Conservation (phyloP, 768 basidiomycete species). For the Termitomyces sp. region DNA sequence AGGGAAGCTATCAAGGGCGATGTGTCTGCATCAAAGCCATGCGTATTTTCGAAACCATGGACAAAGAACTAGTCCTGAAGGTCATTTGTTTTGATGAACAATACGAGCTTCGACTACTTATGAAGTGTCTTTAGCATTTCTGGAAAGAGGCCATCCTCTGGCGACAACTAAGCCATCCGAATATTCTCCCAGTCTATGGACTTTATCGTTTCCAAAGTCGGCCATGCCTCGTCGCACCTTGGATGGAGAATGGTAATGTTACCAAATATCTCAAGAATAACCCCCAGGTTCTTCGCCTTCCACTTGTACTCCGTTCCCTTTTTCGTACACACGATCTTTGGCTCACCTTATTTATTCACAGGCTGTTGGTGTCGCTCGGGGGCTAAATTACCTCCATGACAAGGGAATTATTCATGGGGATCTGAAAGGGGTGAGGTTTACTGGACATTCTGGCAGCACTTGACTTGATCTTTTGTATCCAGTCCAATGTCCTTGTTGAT, state of each 20-base stretch:
- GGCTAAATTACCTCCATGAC: background rate
- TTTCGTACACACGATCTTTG: too few relatives aligned
- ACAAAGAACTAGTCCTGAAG: background rate
- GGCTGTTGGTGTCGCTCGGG: background rate
- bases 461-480: background rate
- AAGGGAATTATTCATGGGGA: background rate
- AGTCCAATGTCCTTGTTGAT: background rate
- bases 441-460: too few relatives aligned
- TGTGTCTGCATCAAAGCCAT: conserved; percentile 3
- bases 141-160: conserved; percentile 10
- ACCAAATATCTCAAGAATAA: background rate
- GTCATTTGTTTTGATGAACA: background rate
- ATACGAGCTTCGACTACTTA: background rate
- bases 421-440: background rate
- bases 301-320: background rate
- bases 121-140: background rate
- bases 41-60: background rate
- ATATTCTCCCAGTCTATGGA: conserved; percentile 31
- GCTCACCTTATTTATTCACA: background rate
- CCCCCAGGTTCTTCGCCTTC: background rate
- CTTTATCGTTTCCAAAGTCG: conserved; percentile 17
- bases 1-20: background rate
- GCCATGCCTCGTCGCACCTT: conserved; percentile 29
- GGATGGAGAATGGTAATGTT: conserved; percentile 31
- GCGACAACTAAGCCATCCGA: conserved; percentile 8